A percentile compares a stretch with the other conserved stretches of the same genome.
phyloP scores from a whole-genome alignment of 176 grass and related monocot genomes.

The Aegilops umbellulata region DNA sequence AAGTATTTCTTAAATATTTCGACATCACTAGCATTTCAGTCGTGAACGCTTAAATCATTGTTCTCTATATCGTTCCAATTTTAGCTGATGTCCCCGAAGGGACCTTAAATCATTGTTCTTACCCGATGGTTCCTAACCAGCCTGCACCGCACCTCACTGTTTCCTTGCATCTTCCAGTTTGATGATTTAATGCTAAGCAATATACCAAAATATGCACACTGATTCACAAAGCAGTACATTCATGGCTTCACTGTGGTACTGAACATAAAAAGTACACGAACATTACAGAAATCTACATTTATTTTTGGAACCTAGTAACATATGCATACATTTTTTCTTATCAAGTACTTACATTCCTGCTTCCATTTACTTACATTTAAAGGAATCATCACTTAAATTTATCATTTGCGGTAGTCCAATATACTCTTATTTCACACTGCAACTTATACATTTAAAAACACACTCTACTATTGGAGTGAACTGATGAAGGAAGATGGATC shows the following conservation, averaged over 20 bases:
- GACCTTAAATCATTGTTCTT: neutral
- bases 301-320: neutral
- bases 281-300: neutral
- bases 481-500: conserved; percentile 25
- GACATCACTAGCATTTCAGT: neutral
- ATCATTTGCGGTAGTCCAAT: neutral
- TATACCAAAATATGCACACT: neutral
- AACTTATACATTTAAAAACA: neutral
- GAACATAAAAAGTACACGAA: neutral
- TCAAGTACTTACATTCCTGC: neutral
- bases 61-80: no score
- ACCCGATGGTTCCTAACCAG: neutral
- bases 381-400: neutral
- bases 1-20: neutral
- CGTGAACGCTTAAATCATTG: neutral
- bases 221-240: neutral
- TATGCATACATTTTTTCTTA: neutral
- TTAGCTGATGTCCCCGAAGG: no score
- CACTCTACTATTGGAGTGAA: neutral
- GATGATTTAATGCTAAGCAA: neutral
- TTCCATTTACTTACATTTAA: neutral
- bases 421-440: neutral
- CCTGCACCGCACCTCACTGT: neutral
- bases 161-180: neutral
- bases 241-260: neutral